Base-by-base conservation (phyloP, 1,284 basidiomycete genomes). In the Violaceomyces palustris region DNA sequence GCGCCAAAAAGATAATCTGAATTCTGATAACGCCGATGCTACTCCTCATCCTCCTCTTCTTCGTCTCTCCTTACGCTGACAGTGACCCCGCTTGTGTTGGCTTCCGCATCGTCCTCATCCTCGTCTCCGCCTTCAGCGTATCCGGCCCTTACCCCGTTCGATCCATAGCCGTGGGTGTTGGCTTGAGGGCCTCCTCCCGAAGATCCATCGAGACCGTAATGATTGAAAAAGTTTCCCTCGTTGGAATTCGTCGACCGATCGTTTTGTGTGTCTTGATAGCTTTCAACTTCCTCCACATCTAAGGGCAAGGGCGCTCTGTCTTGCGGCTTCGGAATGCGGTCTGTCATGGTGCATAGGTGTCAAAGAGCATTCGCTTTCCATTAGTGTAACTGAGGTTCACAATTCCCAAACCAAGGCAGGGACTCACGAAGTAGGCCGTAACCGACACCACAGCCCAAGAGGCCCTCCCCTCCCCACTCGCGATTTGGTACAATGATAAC, bases 391-490 rank as follows among this genome's bases (percentile, higher is more conserved):
- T 32, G 9, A 9, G n/a, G n/a, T 14, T 14, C 9, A 14, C 7
- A 14, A 17, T 7, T 32, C 15, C 7, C 19, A 17, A 18, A 14
- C n/a, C 7, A 35, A 35, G 33, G 10, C 7, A 21, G 15, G 9
- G n/a, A 36, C 24, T 36, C 35, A 60, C 47, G 68, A 37, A 71
- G 41, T 0, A 71, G 56, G 3, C 68, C 68, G 26, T 63, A 71
- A 6, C 68, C 68, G 3, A 71, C 64, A 15, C 68, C 68, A 41
- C 68, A 71, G 6, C 68, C 68, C 0, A 71, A 56, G 5, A 71
- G 35, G 6, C 68, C 68, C 24, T 71, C 68, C 8, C 68, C 68
- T 21, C 68, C 68, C 68, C 68, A 71, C 22, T 69, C 62, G 4
- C 68, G 43, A 36, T 64, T 64, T 14, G 52, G 51, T 15, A 66